Evolutionary conservation across 2,329 filamentous ascomycete species (phyloP).

Genomic region (Clarireedia paspali): DNA sequence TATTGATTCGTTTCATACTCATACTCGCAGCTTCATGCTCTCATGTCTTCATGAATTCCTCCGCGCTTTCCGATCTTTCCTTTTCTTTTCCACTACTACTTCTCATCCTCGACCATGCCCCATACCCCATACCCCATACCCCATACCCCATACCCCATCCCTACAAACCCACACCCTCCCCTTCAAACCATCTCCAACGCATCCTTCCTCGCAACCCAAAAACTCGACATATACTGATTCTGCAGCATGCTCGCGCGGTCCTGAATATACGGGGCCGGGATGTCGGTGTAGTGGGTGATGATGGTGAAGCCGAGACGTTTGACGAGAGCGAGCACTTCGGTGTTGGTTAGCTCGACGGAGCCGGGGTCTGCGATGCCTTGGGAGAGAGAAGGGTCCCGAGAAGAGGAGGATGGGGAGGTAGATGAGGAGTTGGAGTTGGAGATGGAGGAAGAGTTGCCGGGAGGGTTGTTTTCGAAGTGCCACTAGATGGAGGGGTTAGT

Average conservation of each 20-base stretch:
- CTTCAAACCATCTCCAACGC: background rate
- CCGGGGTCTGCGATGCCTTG: slow-evolving; percentile 80
- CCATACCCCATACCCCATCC: too few relatives aligned
- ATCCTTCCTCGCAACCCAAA: slow-evolving; percentile 79
- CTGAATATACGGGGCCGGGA: slow-evolving; percentile 80
- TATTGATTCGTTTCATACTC: too few relatives aligned
- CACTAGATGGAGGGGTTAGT: slow-evolving; percentile 38
- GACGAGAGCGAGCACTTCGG: slow-evolving; percentile 76
- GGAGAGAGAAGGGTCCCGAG: background rate
- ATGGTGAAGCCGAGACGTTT: slow-evolving; percentile 69
- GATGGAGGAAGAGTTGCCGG: slow-evolving; percentile 35
- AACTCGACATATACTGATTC: slow-evolving; percentile 70
- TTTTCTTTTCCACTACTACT: background rate
- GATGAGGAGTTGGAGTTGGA: background rate
- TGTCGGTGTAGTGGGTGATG: slow-evolving; percentile 49
- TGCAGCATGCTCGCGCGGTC: slow-evolving; percentile 79
- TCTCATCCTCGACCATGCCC: background rate
- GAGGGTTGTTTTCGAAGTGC: slow-evolving; percentile 80
- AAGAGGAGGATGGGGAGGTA: background rate
- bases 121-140: too few relatives aligned
- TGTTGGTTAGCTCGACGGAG: slow-evolving; percentile 80
- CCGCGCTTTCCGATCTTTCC: background rate
- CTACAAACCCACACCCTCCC: too few relatives aligned
- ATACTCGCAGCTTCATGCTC: too few relatives aligned
- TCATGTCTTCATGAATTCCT: background rate